Evolutionary conservation across 345 rosid species (phyloP).

Genomic region (Streptanthus diversifolius): DNA sequence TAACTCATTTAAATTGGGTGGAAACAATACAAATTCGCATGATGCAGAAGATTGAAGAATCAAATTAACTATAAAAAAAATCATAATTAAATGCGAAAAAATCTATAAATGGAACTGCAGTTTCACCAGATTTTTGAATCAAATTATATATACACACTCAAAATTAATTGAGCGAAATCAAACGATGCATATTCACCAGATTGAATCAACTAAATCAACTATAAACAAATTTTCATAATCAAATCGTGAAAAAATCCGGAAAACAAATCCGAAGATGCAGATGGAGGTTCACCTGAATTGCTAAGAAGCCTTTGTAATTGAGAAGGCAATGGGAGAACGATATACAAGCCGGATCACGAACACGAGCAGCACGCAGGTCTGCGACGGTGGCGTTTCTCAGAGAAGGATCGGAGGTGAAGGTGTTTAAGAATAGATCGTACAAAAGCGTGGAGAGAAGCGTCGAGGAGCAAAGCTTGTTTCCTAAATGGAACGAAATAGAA

Average conservation of each 20-base stretch:
- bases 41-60: background rate
- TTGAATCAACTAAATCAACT: background rate
- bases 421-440: constrained; percentile 85
- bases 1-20: background rate
- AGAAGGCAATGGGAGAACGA: constrained; percentile 97
- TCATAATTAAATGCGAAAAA: background rate
- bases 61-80: background rate
- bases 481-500: constrained; percentile 83
- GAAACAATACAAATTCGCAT: background rate
- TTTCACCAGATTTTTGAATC: background rate
- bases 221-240: background rate
- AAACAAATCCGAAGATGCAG: background rate
- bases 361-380: constrained; percentile 83
- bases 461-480: constrained; percentile 96
- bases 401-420: constrained; percentile 68
- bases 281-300: constrained; percentile 80
- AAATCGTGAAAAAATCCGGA: background rate
- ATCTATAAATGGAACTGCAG: background rate
- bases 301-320: constrained; percentile 92
- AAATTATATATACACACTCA: background rate
- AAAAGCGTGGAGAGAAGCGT: constrained; percentile 91
- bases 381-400: constrained; percentile 86
- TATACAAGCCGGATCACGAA: constrained; percentile 90
- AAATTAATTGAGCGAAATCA: background rate
- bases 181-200: background rate